A percentile compares a stretch with the other conserved stretches of the same genome.
These are phyloP conservation scores for Russula emetica DNA, from an alignment of 768 basidiomycete species.

Conservation along the genomic window DNA sequence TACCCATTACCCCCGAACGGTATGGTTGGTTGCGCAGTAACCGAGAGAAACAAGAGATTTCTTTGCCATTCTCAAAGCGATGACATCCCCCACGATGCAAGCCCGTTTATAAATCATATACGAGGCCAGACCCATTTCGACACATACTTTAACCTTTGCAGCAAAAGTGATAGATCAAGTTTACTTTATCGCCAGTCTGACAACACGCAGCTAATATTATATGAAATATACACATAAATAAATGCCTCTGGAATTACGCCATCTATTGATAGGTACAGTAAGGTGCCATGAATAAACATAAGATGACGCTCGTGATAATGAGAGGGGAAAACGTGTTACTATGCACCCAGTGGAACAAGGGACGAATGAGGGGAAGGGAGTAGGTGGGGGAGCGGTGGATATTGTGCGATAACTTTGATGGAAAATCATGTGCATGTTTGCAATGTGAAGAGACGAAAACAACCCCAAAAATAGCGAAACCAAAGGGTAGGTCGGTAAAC, in stretches of 20 bases:
- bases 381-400: background rate
- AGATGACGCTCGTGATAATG: constrained; percentile 15
- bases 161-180: background rate
- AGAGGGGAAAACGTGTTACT: background rate
- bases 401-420: constrained; percentile 14
- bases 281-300: constrained; percentile 25
- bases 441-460: constrained; percentile 7
- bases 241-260: constrained; percentile 19
- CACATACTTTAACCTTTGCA: background rate
- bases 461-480: constrained; percentile 5
- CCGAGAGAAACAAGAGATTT: background rate
- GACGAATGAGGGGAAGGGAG: background rate
- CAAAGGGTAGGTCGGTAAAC: background rate
- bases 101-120: constrained; percentile 5
- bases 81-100: constrained; percentile 22
- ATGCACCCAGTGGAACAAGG: constrained; percentile 5
- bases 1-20: background rate
- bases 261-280: constrained; percentile 24
- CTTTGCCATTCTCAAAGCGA: background rate
- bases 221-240: constrained; percentile 22
- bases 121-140: background rate
- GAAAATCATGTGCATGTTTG: constrained; percentile 1
- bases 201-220: constrained; percentile 16
- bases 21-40: background rate
- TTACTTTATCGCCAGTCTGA: background rate